Evolutionary conservation across 331 rosid species (phyloP), one percentile per base, ranked within the genome.

Genomic region (Rosa hybrid): DNA sequence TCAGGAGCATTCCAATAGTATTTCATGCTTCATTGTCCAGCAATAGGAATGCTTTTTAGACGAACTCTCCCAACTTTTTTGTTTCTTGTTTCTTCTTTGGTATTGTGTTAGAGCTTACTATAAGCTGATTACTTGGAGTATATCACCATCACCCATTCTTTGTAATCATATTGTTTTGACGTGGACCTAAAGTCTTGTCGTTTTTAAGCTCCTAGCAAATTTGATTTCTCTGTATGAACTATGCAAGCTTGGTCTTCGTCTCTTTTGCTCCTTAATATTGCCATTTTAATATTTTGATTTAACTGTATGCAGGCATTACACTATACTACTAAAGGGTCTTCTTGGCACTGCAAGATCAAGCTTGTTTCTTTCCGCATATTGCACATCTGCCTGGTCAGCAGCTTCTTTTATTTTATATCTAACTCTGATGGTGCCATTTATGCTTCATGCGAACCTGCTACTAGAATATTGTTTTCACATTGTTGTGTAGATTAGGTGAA

Each of bases 271-370:
- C 39, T 34, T 51, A 45, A 71, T 75, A 41, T 73, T 18, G 56
- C 50, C 13, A 21, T 76, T 72, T 72, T 75, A 69, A 49, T 57
- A 54, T 50, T 34, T 82, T 20, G 16, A 48, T 79, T 48, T 83
- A 27, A 81, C 77, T 87, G 46, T 63, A 21, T 86, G 91, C 94
- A 96, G 99, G 86, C 92, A 94, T 38, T 23, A 34, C 75, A 80
- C 90, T 51, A 86, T 96, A 84, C 81, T 93, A 59, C 88, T 88
- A 48, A 96, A 92, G 81, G 92, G 92, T 83, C 90, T 96, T 81
- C 65, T 89, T 68, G 99, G 97, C 83, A 96, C 99, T 45, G 95
- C 97, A 51, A 88, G 98, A 84, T 96, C 99, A 83, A 96, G 99
- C 90, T 86, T 96, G 85, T 96, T 96, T 85, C 91, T 96, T 46